phyloP scores from a whole-genome alignment of 2,329 filamentous ascomycete genomes.

The Macrophomina tecta region DNA sequence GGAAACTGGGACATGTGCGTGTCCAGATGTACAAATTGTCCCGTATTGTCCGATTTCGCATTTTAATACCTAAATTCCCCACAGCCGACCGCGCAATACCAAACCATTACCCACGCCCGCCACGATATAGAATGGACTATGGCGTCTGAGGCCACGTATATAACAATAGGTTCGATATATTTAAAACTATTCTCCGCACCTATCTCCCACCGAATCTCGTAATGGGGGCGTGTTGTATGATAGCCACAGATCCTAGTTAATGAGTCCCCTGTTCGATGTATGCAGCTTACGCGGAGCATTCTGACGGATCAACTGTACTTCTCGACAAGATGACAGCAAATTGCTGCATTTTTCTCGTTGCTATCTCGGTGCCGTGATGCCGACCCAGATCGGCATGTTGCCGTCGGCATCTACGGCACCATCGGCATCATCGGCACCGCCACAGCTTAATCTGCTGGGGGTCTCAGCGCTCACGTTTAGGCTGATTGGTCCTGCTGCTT shows the following conservation, averaged over 20 bases:
- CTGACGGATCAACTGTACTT: not conserved
- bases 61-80: too few species aligned
- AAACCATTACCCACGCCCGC: too few species aligned
- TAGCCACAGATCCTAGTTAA: not conserved
- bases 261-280: not conserved
- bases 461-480: not conserved
- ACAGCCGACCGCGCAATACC: too few species aligned
- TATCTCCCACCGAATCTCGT: too few species aligned
- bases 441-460: not conserved
- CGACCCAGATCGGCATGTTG: not conserved
- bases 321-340: not conserved
- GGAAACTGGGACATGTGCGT: too few species aligned
- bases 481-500: not conserved
- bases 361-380: conserved; percentile 2
- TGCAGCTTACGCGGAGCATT: not conserved
- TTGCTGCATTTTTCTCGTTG: not conserved
- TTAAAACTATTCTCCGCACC: not conserved
- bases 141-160: too few species aligned
- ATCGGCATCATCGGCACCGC: conserved; percentile 10
- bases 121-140: too few species aligned
- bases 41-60: too few species aligned
- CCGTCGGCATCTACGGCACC: conserved; percentile 23
- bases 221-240: not conserved
- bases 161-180: too few species aligned
- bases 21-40: too few species aligned